Percentiles rank a stretch among this genome's conserved stretches.
phyloP scores from a whole-genome alignment of 352 stramenopile genomes.

The Pythium chondricola region DNA sequence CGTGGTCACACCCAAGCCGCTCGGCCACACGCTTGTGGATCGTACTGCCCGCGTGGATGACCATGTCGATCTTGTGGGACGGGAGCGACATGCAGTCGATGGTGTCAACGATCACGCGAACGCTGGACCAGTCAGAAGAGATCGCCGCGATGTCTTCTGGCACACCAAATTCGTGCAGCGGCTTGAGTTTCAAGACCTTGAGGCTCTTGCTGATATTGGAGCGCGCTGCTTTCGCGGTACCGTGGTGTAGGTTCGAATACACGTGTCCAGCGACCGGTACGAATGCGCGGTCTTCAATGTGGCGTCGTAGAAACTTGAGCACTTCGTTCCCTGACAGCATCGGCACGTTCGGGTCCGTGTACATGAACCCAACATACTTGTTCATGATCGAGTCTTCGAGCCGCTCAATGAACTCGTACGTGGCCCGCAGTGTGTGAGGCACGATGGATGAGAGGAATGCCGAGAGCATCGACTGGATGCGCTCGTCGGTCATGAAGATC shows the following conservation, averaged over 20 bases:
- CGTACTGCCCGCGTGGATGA: constrained; percentile 43
- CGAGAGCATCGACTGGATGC: constrained; percentile 40
- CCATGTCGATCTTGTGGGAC: constrained; percentile 79
- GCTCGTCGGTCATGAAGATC: constrained; percentile 66
- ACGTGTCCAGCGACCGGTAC: constrained; percentile 41
- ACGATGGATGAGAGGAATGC: constrained; percentile 46
- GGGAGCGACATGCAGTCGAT: constrained; percentile 75
- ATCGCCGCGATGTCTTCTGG: constrained; percentile 48
- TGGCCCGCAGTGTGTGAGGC: constrained; percentile 38
- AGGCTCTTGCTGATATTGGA: constrained; percentile 36
- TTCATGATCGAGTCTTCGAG: constrained; percentile 71
- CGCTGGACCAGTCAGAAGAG: constrained; percentile 48
- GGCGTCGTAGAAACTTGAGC: constrained; percentile 60
- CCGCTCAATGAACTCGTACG: constrained; percentile 55
- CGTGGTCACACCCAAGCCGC: constrained; percentile 48
- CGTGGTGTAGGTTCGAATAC: constrained; percentile 52
- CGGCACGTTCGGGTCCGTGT: constrained; percentile 52
- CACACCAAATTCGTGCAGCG: constrained; percentile 57
- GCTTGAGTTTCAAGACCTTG: constrained; percentile 52
- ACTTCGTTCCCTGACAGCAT: constrained; percentile 69
- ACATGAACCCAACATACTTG: constrained; percentile 50
- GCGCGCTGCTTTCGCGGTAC: constrained; percentile 28
- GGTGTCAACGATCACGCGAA: constrained; percentile 44
- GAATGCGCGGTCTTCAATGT: constrained; percentile 81
- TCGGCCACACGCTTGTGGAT: constrained; percentile 46